These are phyloP conservation scores for Dioscorea alata DNA, from an alignment of 106 monocot species.

Conservation along the genomic window DNA sequence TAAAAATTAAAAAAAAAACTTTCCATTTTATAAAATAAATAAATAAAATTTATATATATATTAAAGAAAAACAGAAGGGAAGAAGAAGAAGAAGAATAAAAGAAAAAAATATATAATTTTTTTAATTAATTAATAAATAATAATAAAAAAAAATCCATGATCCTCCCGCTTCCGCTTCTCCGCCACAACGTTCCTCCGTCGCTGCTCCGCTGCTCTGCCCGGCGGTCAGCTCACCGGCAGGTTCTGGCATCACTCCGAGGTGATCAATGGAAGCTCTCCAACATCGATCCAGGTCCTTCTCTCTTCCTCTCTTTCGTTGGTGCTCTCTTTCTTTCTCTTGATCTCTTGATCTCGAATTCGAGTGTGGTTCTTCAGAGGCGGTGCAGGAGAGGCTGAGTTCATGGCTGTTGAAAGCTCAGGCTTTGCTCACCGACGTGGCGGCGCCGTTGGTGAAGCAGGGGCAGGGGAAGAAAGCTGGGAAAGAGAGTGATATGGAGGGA, in stretches of 20 bases:
- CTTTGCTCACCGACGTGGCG: conserved; percentile 43
- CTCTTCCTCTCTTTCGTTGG: not conserved
- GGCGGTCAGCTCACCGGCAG: not conserved
- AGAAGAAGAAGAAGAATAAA: no score
- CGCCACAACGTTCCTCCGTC: not conserved
- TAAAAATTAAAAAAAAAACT: no score
- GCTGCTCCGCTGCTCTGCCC: not conserved
- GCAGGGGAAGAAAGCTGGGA: conserved; percentile 12
- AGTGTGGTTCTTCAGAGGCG: conserved; percentile 19
- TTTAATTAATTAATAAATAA: no score
- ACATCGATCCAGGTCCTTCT: conserved; percentile 37
- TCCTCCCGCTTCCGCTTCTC: conserved; percentile 7
- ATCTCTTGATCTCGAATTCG: not conserved
- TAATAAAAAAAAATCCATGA: not conserved
- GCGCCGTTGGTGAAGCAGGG: conserved; percentile 48
- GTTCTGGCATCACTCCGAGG: conserved; percentile 7
- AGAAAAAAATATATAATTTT: no score
- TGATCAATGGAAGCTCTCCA: conserved; percentile 39
- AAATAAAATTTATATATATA: not conserved
- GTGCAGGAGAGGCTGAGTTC: conserved; percentile 62
- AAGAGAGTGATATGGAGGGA: conserved; percentile 17
- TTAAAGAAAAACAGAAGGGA: no score
- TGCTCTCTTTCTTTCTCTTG: not conserved
- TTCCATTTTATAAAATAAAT: no score
- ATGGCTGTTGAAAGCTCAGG: conserved; percentile 64